Percentiles rank a stretch among this genome's conserved stretches.
Evolutionary conservation across 352 stramenopile species (phyloP).

Genomic region (Peronosclerospora sorghi): DNA sequence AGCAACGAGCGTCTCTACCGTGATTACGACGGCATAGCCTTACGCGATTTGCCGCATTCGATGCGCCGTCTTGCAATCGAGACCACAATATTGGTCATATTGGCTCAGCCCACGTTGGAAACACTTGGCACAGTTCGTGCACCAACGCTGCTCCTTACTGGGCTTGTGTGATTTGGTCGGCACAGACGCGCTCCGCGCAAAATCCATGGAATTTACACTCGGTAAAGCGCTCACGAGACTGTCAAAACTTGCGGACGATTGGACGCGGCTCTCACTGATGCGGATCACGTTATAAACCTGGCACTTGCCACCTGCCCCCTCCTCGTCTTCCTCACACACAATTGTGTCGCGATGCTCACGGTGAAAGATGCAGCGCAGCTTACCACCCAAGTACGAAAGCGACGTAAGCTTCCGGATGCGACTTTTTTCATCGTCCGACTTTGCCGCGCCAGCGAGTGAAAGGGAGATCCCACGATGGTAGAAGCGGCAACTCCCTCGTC

Average conservation of each 20-base stretch:
- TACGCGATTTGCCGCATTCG: slow-evolving; percentile 22
- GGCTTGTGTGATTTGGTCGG: slow-evolving; percentile 27
- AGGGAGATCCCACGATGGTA: slow-evolving; percentile 2
- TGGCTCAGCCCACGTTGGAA: slow-evolving; percentile 56
- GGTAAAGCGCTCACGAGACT: slow-evolving; percentile 9
- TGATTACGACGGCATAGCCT: slow-evolving; percentile 6
- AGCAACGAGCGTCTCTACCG: neutral
- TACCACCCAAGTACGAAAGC: slow-evolving; percentile 40
- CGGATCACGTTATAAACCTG: slow-evolving; percentile 47
- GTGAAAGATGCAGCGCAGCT: slow-evolving; percentile 44
- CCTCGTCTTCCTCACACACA: slow-evolving; percentile 46
- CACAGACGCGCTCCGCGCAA: slow-evolving; percentile 11
- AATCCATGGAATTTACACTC: neutral
- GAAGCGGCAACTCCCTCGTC: slow-evolving; percentile 3
- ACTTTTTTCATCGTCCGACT: slow-evolving; percentile 24
- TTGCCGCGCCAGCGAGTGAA: slow-evolving; percentile 4
- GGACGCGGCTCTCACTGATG: slow-evolving; percentile 18
- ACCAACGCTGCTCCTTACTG: slow-evolving; percentile 65
- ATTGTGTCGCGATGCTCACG: slow-evolving; percentile 47
- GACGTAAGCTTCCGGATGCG: slow-evolving; percentile 44
- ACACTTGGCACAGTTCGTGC: slow-evolving; percentile 68
- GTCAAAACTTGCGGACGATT: slow-evolving; percentile 8
- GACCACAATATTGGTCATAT: slow-evolving; percentile 60
- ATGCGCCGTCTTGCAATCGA: slow-evolving; percentile 61
- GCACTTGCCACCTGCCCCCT: slow-evolving; percentile 19